These are phyloP conservation scores for Tricholoma saponaceum DNA, from an alignment of 768 basidiomycete species.

Conservation along the genomic window DNA sequence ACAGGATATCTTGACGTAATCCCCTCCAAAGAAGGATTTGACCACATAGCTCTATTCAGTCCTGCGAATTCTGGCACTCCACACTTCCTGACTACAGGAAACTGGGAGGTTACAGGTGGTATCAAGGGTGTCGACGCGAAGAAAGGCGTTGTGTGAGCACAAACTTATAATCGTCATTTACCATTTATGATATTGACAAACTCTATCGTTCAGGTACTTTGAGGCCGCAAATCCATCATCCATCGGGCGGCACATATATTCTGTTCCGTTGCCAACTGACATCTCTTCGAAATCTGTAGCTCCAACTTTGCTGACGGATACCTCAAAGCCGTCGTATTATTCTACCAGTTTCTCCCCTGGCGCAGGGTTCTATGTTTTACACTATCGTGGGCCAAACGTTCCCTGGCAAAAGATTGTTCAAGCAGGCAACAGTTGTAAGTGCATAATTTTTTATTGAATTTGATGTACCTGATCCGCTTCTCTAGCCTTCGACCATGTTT, in stretches of 20 bases:
- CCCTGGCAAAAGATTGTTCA: slow-evolving; percentile 85
- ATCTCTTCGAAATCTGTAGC: slow-evolving; percentile 29
- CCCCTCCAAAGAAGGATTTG: slow-evolving; percentile 76
- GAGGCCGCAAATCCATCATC: slow-evolving; percentile 80
- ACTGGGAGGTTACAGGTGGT: slow-evolving; percentile 84
- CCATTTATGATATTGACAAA: slow-evolving; percentile 9
- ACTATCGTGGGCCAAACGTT: slow-evolving; percentile 74
- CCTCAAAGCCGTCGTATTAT: slow-evolving; percentile 52
- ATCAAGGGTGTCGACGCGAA: slow-evolving; percentile 70
- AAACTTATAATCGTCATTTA: neutral
- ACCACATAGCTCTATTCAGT: slow-evolving; percentile 90
- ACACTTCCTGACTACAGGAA: slow-evolving; percentile 78
- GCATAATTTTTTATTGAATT: slow-evolving; percentile 2
- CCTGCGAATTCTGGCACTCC: slow-evolving; percentile 68
- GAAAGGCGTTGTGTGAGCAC: slow-evolving; percentile 69
- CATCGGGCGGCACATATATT: slow-evolving; percentile 80
- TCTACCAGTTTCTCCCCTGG: slow-evolving; percentile 76
- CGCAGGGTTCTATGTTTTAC: slow-evolving; percentile 79
- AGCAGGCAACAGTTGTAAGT: slow-evolving; percentile 37
- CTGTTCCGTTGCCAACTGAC: slow-evolving; percentile 62
- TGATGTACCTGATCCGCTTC: neutral
- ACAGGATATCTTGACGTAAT: slow-evolving; percentile 89
- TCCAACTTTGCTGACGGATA: slow-evolving; percentile 52
- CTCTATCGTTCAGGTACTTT: slow-evolving; percentile 66
- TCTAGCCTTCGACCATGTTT: slow-evolving; percentile 56